A percentile compares a stretch with the other conserved stretches of the same genome.
Evolutionary conservation across 768 basidiomycete species (phyloP).

Genomic region (Exsudoporus frostii): DNA sequence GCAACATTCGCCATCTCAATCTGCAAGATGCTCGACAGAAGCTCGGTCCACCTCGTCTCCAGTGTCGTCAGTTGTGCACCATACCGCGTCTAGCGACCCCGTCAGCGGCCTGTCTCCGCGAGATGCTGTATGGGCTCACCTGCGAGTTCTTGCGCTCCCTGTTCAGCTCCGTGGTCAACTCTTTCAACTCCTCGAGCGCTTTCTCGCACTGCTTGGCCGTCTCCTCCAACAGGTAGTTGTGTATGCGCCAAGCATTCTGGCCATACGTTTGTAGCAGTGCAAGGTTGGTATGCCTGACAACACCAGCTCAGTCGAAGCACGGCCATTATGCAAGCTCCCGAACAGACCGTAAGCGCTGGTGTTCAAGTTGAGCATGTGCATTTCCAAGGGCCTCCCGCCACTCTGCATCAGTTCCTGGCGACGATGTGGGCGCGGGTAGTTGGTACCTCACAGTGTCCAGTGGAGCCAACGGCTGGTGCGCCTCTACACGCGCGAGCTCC

Average conservation of each 20-base stretch:
- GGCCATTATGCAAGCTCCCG: neutral
- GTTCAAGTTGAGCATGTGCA: slow-evolving; percentile 79
- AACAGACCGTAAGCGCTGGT: slow-evolving; percentile 73
- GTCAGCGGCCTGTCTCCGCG: neutral
- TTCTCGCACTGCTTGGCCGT: slow-evolving; percentile 70
- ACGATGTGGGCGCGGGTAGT: slow-evolving; percentile 61
- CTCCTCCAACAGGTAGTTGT: slow-evolving; percentile 84
- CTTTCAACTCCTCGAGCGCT: slow-evolving; percentile 72
- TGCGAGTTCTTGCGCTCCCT: slow-evolving; percentile 84
- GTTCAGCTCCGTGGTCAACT: slow-evolving; percentile 82
- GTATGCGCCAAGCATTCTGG: slow-evolving; percentile 86
- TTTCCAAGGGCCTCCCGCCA: slow-evolving; percentile 76
- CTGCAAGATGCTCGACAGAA: slow-evolving; percentile 86
- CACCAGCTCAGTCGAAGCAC: slow-evolving; percentile 2
- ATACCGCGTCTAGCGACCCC: slow-evolving; percentile 55
- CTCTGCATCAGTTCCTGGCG: slow-evolving; percentile 66
- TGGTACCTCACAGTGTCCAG: slow-evolving; percentile 75
- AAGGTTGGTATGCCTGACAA: slow-evolving; percentile 73
- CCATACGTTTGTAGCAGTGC: slow-evolving; percentile 83
- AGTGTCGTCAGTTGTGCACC: slow-evolving; percentile 78
- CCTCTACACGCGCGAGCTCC: slow-evolving; percentile 73
- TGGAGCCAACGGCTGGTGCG: slow-evolving; percentile 58
- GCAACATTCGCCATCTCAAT: slow-evolving; percentile 95
- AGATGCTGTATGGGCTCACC: slow-evolving; percentile 36
- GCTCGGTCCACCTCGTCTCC: slow-evolving; percentile 89